phyloP scores from a whole-genome alignment of 2,329 filamentous ascomycete species.

The Pseudogymnoascus sp. region DNA sequence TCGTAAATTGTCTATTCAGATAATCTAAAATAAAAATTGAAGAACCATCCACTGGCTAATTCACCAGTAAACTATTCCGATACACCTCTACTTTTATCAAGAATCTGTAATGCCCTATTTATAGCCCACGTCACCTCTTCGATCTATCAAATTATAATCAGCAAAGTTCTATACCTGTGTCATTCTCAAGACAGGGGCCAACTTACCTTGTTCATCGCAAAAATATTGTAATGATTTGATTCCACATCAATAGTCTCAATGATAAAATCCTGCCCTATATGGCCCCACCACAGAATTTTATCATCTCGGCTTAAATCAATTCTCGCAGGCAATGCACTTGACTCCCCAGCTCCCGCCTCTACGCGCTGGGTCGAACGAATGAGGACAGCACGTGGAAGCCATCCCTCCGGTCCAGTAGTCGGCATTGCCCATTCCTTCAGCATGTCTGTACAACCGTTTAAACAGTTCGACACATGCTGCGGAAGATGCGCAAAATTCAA shows the following conservation, averaged over 20 bases:
- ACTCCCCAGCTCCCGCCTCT: neutral
- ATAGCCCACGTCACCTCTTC: neutral
- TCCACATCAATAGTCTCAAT: constrained; percentile 4
- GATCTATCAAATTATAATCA: neutral
- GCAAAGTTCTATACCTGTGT: neutral
- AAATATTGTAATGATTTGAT: neutral
- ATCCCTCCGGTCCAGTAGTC: neutral
- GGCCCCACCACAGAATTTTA: neutral
- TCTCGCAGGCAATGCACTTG: neutral
- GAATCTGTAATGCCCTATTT: neutral
- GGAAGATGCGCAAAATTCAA: neutral
- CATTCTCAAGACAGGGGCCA: neutral
- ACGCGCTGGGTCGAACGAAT: neutral
- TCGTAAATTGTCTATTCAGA: neutral
- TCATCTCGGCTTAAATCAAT: neutral
- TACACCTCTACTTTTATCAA: neutral
- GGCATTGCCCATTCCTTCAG: neutral
- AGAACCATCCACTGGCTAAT: neutral
- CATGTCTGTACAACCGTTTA: neutral
- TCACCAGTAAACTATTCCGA: neutral
- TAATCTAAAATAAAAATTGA: neutral
- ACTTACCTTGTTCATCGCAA: neutral
- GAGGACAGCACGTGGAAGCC: neutral
- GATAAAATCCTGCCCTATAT: neutral
- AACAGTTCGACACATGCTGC: neutral